A percentile compares a stretch with the other conserved stretches of the same genome.
These are phyloP conservation scores for Pseudevernia furfuracea DNA, from an alignment of 495 filamentous ascomycete genomes.

Conservation along the genomic window DNA sequence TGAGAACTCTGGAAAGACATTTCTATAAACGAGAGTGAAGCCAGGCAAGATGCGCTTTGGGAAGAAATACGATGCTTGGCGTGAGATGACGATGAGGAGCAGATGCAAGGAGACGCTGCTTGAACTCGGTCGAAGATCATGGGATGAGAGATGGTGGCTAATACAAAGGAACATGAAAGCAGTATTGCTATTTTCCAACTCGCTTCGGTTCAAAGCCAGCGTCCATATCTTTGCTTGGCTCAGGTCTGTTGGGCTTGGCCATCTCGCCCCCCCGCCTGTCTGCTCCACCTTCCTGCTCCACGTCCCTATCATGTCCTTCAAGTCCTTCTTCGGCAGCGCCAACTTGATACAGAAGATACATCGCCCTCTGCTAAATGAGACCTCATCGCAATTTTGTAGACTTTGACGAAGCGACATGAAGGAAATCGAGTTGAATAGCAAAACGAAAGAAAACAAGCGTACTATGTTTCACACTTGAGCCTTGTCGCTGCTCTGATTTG, in stretches of 20 bases:
- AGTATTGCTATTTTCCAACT: neutral
- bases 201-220: neutral
- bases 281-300: neutral
- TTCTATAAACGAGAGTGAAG: neutral
- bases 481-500: neutral
- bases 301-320: neutral
- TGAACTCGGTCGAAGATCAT: neutral
- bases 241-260: neutral
- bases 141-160: neutral
- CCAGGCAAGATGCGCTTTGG: neutral
- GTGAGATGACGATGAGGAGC: neutral
- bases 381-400: neutral
- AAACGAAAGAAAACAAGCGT: neutral
- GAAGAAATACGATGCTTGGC: neutral
- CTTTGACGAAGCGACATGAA: neutral
- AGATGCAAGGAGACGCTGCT: neutral
- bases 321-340: neutral
- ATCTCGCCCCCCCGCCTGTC: neutral
- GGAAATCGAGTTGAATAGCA: neutral
- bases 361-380: neutral
- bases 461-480: neutral
- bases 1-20: neutral
- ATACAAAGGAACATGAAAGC: neutral
- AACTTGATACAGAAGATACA: neutral
- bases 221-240: neutral